Base-by-base conservation (phyloP, 2,329 filamentous ascomycete species). In the Tolypocladium sp. region DNA sequence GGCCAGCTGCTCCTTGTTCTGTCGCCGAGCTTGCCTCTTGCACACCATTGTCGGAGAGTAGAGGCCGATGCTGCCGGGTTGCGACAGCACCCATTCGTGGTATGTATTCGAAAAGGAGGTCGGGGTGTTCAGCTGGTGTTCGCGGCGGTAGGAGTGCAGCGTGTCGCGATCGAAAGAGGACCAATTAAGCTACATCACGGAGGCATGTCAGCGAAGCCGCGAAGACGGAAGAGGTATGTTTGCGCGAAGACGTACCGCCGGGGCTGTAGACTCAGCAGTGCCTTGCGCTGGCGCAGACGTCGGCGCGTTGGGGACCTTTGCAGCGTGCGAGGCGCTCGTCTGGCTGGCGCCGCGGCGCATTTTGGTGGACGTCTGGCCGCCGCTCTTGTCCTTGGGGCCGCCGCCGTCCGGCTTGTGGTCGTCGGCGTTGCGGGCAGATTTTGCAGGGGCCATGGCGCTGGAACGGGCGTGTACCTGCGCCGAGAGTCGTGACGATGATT, bases 41-140 rank as follows among this genome's bases (percentile, higher is more conserved):
- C 87, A 78, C 51, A 86, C 84, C 85, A 92, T 91, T 30, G 89
- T 92, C 7, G 90, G 89, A 20, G 88, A 91, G 73, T 86, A 83
- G 61, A 83, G 76, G 40, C 89, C 90, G 65, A 92, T 85, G 71
- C 85, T 81, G 65, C 79, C 75, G 67, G 84, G 77, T 74, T 82
- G 78, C 8, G 83, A 81, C 49, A 89, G 77, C 15, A 88, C 78
- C 71, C 81, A 81, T 66, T 85, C 79, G 67, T 84, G 82, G 71
- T 85, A 86, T 51, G 82, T 79, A 66, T 79, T 83, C 59, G 78
- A 82, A 74, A 91, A 93, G 60, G 88, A 83, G 42, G 86, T 83
- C 15, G 90, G 87, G 0, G 85, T 87, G 68, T 84, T 81, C 67
- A 94, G 80, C 60, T 83, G 82, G 76, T 92, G 86, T 64, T 88